phyloP scores from a whole-genome alignment of 352 stramenopile genomes.

The Phytophthora cajani region DNA sequence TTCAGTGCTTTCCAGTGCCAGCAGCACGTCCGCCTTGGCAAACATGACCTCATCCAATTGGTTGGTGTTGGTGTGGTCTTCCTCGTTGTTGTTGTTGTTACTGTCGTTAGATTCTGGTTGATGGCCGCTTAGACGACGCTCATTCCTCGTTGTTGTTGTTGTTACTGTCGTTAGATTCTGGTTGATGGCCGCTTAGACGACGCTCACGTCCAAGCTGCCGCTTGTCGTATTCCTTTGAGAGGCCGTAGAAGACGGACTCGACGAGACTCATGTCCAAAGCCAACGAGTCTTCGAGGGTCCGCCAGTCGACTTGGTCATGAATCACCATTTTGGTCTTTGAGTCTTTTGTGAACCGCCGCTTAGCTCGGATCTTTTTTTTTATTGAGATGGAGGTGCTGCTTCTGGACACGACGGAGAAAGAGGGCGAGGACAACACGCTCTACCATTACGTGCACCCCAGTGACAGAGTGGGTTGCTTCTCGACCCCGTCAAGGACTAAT shows the following conservation, averaged over 20 bases:
- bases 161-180: background rate
- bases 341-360: constrained; percentile 19
- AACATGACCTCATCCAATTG: constrained; percentile 53
- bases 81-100: background rate
- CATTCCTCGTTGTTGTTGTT: background rate
- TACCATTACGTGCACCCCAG: constrained; percentile 42
- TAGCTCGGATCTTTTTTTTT: constrained; percentile 15
- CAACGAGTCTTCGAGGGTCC: constrained; percentile 46
- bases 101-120: background rate
- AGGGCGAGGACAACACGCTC: constrained; percentile 74
- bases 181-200: constrained; percentile 3
- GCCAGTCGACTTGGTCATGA: constrained; percentile 61
- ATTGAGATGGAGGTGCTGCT: constrained; percentile 56
- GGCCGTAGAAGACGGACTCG: constrained; percentile 53
- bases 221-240: constrained; percentile 40
- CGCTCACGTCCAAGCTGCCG: constrained; percentile 17
- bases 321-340: constrained; percentile 36
- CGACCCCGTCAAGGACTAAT: background rate
- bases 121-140: constrained; percentile 3
- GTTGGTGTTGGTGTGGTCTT: constrained; percentile 3
- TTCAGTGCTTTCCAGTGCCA: constrained; percentile 46
- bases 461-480: constrained; percentile 17
- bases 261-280: constrained; percentile 62
- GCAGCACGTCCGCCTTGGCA: constrained; percentile 64
- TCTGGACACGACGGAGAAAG: constrained; percentile 69